Base-by-base conservation (phyloP, 306 rosid genomes). In the Cajanus cajan region DNA sequence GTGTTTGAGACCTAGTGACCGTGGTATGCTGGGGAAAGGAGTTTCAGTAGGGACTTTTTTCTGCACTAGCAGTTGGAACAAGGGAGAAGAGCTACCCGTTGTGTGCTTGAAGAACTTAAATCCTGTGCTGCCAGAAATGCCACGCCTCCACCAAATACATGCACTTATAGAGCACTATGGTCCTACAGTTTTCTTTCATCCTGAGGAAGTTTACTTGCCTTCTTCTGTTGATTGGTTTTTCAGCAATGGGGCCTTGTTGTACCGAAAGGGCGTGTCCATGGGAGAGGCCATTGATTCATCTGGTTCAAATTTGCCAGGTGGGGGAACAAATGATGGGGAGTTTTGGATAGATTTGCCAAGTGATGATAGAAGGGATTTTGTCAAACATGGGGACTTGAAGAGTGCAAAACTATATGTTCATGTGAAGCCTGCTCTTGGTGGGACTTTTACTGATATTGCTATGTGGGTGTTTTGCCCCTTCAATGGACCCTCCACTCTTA, bases 391-490 rank as follows among this genome's bases (percentile, higher is more conserved):
- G 78, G 83, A 92, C 86, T 64, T 92, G 77, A 86, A 77, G 70
- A 87, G 97, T 82, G 90, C 97, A 19, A 83, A 87, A 59, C 88
- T 95, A 24, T 90, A 92, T 62, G 91, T 83, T 84, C 98, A 95
- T 85, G 97, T 84, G 72, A 92, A 95, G 74, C 97, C 96, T 12
- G 97, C 98, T 43, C 74, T 95, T 36, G 97, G 97, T 16, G 97
- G 98, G 41, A 87, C 89, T 55, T 95, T 88, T 70, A 88, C 97
- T 1, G 98, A 95, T 86, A 85, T 95, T 76, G 93, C 48, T 52
- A 89, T 95, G 97, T 95, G 98, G 97, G 85, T 95, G 4, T 95
- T 95, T 78, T 95, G 91, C 74, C 98, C 98, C 69, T 92, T 92
- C 85, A 95, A 95, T 80, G 97, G 98, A 44, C 92, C 98, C 2